Conservation (phyloP, 2,329 filamentous ascomycete genomes). For the Cercospora citrullina region DNA sequence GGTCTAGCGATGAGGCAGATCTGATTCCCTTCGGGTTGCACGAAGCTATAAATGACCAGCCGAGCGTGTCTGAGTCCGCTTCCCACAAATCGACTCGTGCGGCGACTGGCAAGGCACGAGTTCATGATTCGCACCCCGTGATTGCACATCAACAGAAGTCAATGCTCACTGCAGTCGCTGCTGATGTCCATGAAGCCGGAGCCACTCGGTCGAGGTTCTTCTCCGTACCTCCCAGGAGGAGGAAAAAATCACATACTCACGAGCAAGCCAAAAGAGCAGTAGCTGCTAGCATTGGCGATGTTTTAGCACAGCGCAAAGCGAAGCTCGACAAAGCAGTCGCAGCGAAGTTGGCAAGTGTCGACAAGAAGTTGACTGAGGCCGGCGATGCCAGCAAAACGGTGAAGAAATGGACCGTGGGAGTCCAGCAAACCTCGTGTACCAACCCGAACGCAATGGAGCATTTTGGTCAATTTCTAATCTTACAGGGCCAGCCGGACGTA, state of each 20-base stretch:
- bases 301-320: conserved; percentile 4
- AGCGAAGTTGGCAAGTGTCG: background rate
- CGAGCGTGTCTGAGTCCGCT: background rate
- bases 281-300: background rate
- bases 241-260: background rate
- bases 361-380: background rate
- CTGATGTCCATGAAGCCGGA: background rate
- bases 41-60: background rate
- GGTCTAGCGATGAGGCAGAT: conserved; percentile 17
- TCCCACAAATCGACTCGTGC: no score
- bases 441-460: conserved; percentile 5
- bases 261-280: background rate
- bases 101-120: background rate
- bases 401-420: background rate
- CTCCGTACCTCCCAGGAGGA: background rate
- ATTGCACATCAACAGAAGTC: background rate
- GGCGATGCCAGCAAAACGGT: background rate
- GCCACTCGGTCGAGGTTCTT: background rate
- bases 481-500: conserved; percentile 2
- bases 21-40: background rate
- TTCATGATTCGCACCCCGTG: background rate
- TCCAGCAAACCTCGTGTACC: background rate
- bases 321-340: conserved; percentile 2
- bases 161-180: background rate
- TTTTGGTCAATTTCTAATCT: conserved; percentile 5